Evolutionary conservation across 257 asterid species (phyloP).

Genomic region (Linaria vulgaris): DNA sequence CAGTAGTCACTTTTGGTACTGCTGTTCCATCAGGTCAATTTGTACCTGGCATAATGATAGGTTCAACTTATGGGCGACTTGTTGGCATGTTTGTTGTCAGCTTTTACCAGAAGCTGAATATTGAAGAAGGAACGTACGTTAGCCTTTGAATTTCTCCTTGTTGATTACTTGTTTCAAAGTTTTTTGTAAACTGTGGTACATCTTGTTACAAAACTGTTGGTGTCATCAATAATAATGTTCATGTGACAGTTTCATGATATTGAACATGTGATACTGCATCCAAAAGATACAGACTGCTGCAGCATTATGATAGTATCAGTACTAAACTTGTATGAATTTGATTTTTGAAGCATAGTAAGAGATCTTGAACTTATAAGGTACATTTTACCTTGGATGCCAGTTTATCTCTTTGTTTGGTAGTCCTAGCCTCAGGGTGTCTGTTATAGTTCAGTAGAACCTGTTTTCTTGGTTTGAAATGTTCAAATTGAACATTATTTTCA

Average conservation of each 20-base stretch:
- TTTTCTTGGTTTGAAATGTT: too few species aligned
- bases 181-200: constrained; percentile 3
- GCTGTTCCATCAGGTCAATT: constrained; percentile 99
- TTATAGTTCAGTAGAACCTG: background rate
- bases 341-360: background rate
- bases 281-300: constrained; percentile 15
- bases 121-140: constrained; percentile 99
- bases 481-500: too few species aligned
- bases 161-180: constrained; percentile 17
- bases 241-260: background rate
- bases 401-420: background rate
- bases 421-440: background rate
- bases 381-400: background rate
- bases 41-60: constrained; percentile 98
- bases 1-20: constrained; percentile 92
- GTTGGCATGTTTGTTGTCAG: constrained; percentile 98
- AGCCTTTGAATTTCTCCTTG: constrained; percentile 12
- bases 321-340: constrained; percentile 1
- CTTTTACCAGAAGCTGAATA: constrained; percentile 71
- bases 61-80: constrained; percentile 97
- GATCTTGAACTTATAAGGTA: background rate
- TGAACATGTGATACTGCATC: constrained; percentile 1
- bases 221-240: too few species aligned
- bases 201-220: background rate
- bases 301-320: constrained; percentile 1